Evolutionary conservation across 2,329 filamentous ascomycete genomes (phyloP), one percentile per base, ranked within the genome.

Genomic region (Penicillium brasilianum): DNA sequence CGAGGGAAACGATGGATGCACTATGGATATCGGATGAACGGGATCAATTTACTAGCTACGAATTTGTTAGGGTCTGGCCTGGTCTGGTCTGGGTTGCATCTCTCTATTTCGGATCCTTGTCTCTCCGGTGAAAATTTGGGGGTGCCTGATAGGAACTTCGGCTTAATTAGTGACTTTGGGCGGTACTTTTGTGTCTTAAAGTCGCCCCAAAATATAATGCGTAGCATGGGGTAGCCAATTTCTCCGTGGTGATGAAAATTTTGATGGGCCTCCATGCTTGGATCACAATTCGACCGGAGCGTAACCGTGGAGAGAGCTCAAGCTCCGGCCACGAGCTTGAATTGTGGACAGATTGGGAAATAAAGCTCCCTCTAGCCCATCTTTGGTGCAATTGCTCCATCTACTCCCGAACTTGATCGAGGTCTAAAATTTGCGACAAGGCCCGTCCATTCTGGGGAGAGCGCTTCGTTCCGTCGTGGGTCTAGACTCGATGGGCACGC

Each of bases 301-400:
- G 50, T 5, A 16, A 51, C 49, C 13, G 55, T 43, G 22, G 55
- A 43, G 55, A 43, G 34, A 50, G 43, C 44, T 39, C 36, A 20
- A 44, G n/a, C 34, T 53, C 46, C 36, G 46, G 46, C 34, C n/a
- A 30, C 22, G 20, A 46, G 25, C 25, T 30, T 36, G 52, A 25
- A 30, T 28, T 34, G 13, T 57, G 56, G 55, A 59, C 55, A 44
- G 56, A 61, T 55, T 51, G 56, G 56, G 59, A 41, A 58, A 41
- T 18, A 22, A 50, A 39, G 36, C 37, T 28, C 48, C 48, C 32
- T 48, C n/a, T 18, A 20, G 16, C 8, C 49, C 50, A 39, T 39
- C 20, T 39, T 39, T 25, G 32, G 18, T 52, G 30, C n/a, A 34
- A n/a, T 43, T 20, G n/a, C 14, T 48, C 44, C 16, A 18, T 16